Conservation (phyloP, 2,329 filamentous ascomycete species). For the Fusarium foetens region DNA sequence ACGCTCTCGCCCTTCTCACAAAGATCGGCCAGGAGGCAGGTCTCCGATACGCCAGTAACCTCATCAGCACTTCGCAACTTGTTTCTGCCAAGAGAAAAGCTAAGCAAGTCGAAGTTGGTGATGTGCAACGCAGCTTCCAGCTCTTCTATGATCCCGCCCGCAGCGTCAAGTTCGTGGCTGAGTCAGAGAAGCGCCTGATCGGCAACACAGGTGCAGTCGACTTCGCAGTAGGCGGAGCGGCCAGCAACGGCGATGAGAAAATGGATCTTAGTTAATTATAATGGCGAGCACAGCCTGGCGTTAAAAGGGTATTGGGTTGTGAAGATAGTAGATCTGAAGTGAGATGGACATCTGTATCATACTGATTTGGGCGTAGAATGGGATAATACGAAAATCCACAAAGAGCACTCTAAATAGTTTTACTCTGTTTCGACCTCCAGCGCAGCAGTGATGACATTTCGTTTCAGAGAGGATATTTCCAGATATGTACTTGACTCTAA, state of each 20-base stretch:
- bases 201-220: conserved; percentile 85
- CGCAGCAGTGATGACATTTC: neutral
- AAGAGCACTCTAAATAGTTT: conserved; percentile 24
- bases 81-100: conserved; percentile 86
- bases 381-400: conserved; percentile 25
- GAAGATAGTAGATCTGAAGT: conserved; percentile 18
- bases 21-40: conserved; percentile 96
- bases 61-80: conserved; percentile 94
- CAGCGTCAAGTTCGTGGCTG: conserved; percentile 89
- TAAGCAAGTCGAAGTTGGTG: conserved; percentile 84
- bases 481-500: neutral
- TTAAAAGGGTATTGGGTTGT: conserved; percentile 42
- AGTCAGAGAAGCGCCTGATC: conserved; percentile 93
- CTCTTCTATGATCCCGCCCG: conserved; percentile 91
- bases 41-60: conserved; percentile 94
- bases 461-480: neutral
- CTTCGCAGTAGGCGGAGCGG: conserved; percentile 60
- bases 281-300: conserved; percentile 46
- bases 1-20: conserved; percentile 90
- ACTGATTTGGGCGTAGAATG: conserved; percentile 45
- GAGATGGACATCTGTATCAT: conserved; percentile 46
- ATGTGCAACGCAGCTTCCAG: conserved; percentile 92
- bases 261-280: conserved; percentile 58
- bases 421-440: conserved; percentile 11
- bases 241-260: conserved; percentile 54